Percentiles rank a stretch among this genome's conserved stretches.
These are phyloP conservation scores for Obelidium mucronatum DNA, from an alignment of 192 early-diverging fungal species.

Conservation along the genomic window DNA sequence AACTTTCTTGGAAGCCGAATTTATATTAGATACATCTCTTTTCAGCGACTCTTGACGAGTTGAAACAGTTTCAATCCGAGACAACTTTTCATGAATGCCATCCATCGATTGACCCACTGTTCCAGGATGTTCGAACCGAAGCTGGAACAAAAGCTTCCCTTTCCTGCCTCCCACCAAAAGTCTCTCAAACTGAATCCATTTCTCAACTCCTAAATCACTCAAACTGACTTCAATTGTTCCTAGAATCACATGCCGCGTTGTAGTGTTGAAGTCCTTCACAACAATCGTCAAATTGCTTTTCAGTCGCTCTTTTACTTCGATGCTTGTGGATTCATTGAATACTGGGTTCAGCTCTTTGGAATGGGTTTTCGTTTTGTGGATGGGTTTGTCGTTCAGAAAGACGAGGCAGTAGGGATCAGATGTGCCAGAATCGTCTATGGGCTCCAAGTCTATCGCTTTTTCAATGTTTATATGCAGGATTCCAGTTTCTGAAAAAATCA, in stretches of 20 bases:
- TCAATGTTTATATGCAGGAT: constrained; percentile 56
- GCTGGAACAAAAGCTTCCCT: too few relatives aligned
- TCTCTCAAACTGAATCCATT: constrained; percentile 15
- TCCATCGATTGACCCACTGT: too few relatives aligned
- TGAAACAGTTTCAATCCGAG: constrained; percentile 50
- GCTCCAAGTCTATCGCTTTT: constrained; percentile 58
- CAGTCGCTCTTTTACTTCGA: constrained; percentile 43
- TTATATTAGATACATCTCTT: too few relatives aligned
- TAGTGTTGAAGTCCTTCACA: constrained; percentile 86
- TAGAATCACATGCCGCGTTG: constrained; percentile 74
- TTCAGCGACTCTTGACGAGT: too few relatives aligned
- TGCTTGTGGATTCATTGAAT: constrained; percentile 63
- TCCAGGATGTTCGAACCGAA: too few relatives aligned
- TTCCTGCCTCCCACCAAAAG: constrained; percentile 39
- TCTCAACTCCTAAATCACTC: constrained; percentile 35
- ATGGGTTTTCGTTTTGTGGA: constrained; percentile 74
- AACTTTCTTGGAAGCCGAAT: too few relatives aligned
- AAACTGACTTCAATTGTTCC: constrained; percentile 51
- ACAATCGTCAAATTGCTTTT: constrained; percentile 56
- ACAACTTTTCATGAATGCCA: constrained; percentile 31
- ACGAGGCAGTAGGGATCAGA: constrained; percentile 58
- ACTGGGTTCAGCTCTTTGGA: constrained; percentile 76
- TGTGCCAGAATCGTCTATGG: constrained; percentile 60
- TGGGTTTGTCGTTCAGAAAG: constrained; percentile 46
- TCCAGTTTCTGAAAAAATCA: constrained; percentile 48